A percentile compares a stretch with the other conserved stretches of the same genome.
Conservation (phyloP, 768 basidiomycete species). For the Rhodosporidiobolus sp. region DNA sequence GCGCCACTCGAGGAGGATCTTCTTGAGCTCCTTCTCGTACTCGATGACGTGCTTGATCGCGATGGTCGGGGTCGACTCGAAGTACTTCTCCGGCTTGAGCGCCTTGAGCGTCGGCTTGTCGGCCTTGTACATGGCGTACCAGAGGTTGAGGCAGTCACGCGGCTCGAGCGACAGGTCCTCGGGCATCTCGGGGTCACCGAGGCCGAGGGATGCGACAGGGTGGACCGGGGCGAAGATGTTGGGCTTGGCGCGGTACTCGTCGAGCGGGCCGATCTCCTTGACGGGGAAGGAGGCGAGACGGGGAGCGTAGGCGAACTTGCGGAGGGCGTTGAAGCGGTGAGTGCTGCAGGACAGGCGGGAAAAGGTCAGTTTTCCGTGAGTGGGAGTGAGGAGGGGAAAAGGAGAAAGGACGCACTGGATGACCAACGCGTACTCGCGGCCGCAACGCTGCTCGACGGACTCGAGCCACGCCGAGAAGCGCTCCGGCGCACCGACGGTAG, state of each 20-base stretch:
- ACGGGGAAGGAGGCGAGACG: conserved; percentile 35
- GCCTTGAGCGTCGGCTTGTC: conserved; percentile 40
- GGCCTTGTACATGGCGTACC: conserved; percentile 51
- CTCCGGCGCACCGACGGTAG: conserved; percentile 66
- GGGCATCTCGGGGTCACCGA: conserved; percentile 59
- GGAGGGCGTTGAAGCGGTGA: conserved; percentile 69
- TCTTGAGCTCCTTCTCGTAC: conserved; percentile 61
- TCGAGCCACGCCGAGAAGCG: conserved; percentile 65
- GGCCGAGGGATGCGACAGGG: conserved; percentile 59
- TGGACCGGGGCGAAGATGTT: conserved; percentile 59
- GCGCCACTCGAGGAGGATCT: conserved; percentile 51
- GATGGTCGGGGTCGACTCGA: conserved; percentile 52
- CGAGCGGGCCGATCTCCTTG: conserved; percentile 41
- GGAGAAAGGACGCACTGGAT: conserved; percentile 51
- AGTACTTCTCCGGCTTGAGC: conserved; percentile 56
- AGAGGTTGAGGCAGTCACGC: conserved; percentile 58
- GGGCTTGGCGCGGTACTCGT: conserved; percentile 48
- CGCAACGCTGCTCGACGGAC: conserved; percentile 61
- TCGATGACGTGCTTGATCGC: conserved; percentile 61
- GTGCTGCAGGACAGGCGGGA: conserved; percentile 32
- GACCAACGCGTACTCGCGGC: conserved; percentile 61
- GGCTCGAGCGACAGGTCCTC: conserved; percentile 65
- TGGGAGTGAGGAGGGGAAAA: too few species aligned
- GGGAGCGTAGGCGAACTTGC: conserved; percentile 62
- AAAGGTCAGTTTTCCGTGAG: neutral